phyloP scores from a whole-genome alignment of 169 alveolate species.

The Eimeria nieschulzi region DNA sequence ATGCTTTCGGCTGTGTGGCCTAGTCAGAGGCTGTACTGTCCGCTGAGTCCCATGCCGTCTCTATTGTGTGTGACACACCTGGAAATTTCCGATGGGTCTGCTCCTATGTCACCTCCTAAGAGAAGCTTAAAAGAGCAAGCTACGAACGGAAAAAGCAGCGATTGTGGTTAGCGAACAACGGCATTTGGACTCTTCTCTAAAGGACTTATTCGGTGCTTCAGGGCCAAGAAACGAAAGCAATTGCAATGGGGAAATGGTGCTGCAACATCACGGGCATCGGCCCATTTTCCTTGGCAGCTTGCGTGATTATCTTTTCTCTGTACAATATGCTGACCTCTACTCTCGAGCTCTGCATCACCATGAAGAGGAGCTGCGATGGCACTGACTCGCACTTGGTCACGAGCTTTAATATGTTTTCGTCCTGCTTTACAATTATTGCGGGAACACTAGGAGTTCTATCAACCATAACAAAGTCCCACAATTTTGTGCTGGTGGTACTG shows the following conservation, averaged over 20 bases:
- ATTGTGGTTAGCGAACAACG: too few relatives aligned
- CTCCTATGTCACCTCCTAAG: too few relatives aligned
- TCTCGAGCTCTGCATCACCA: slow-evolving; percentile 51
- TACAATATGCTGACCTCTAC: slow-evolving; percentile 61
- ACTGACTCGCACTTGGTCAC: slow-evolving; percentile 15
- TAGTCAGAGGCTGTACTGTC: too few relatives aligned
- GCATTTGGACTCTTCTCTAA: too few relatives aligned
- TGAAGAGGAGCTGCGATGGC: neutral
- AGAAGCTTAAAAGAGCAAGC: too few relatives aligned
- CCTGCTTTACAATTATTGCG: slow-evolving; percentile 65
- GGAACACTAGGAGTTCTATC: slow-evolving; percentile 69
- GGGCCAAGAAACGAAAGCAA: too few relatives aligned
- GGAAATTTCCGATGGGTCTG: too few relatives aligned
- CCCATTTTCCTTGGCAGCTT: slow-evolving; percentile 63
- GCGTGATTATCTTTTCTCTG: slow-evolving; percentile 67
- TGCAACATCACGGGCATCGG: slow-evolving; percentile 49
- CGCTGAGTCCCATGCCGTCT: too few relatives aligned
- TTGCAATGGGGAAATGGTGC: slow-evolving; percentile 14
- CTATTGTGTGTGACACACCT: too few relatives aligned
- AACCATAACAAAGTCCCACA: slow-evolving; percentile 45
- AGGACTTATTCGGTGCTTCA: too few relatives aligned
- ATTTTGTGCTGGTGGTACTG: slow-evolving; percentile 49
- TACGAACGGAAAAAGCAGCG: too few relatives aligned
- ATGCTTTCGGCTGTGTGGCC: too few relatives aligned
- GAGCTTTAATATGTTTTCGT: slow-evolving; percentile 52